These are phyloP conservation scores for Aspergillus phoenicis DNA, from an alignment of 2,329 filamentous ascomycete genomes.

Conservation along the genomic window DNA sequence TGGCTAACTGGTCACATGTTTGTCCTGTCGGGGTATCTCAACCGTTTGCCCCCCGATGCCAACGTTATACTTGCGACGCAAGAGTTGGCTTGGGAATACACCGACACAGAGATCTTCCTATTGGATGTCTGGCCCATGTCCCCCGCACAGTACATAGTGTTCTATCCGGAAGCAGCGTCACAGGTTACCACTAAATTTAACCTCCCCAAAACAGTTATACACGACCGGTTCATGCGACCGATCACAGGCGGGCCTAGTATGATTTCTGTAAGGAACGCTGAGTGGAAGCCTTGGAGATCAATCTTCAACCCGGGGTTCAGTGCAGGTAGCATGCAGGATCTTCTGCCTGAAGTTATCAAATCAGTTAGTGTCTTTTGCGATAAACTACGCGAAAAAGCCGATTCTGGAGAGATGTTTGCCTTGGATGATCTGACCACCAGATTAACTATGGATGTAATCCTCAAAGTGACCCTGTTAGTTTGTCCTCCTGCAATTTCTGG, in stretches of 20 bases:
- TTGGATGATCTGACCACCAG: slow-evolving; percentile 8
- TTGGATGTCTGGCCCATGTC: slow-evolving; percentile 4
- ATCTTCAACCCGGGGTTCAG: slow-evolving; percentile 14
- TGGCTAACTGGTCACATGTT: slow-evolving; percentile 5
- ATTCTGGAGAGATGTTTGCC: not conserved
- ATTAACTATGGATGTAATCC: slow-evolving; percentile 11
- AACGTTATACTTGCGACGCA: not conserved
- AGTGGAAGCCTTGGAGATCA: slow-evolving; percentile 12
- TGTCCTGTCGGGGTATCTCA: not conserved
- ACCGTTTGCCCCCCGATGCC: not conserved
- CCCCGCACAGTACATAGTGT: not conserved
- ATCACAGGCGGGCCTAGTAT: slow-evolving; percentile 12
- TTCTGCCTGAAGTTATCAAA: slow-evolving; percentile 1
- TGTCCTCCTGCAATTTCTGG: too few relatives aligned
- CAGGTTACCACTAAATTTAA: slow-evolving; percentile 1
- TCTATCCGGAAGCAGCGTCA: slow-evolving; percentile 1
- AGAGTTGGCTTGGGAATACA: not conserved
- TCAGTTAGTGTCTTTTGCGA: slow-evolving; percentile 9
- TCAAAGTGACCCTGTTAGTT: slow-evolving; percentile 11
- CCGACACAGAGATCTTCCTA: slow-evolving; percentile 5
- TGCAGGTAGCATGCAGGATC: slow-evolving; percentile 3
- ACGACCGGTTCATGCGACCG: not conserved
- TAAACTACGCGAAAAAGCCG: not conserved
- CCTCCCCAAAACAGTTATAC: slow-evolving; percentile 7
- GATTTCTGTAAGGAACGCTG: slow-evolving; percentile 2